These are phyloP conservation scores for Xanthoconium separans DNA, from an alignment of 1,284 basidiomycete genomes.

Conservation along the genomic window DNA sequence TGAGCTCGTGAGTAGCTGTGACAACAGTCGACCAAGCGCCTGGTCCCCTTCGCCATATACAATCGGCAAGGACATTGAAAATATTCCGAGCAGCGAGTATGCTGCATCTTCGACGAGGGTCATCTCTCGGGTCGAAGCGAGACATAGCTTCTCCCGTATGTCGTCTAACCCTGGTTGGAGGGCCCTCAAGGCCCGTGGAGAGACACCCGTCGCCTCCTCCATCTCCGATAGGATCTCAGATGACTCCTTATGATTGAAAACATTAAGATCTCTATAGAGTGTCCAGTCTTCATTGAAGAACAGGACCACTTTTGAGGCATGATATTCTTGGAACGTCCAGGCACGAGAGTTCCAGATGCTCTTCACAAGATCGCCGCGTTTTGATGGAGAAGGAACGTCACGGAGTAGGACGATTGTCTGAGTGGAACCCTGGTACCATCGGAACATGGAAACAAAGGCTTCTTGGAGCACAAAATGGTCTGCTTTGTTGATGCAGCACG, in stretches of 20 bases:
- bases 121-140: constrained; percentile 7
- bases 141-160: constrained; percentile 3
- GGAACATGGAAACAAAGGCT: constrained; percentile 6
- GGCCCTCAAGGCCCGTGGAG: neutral
- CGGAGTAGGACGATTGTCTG: constrained; percentile 3
- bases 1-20: constrained; percentile 4
- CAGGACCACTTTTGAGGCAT: neutral
- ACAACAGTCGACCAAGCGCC: constrained; percentile 5
- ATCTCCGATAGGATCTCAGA: constrained; percentile 1
- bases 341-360: constrained; percentile 6
- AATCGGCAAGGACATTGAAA: constrained; percentile 2
- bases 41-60: constrained; percentile 6
- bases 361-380: neutral
- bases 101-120: constrained; percentile 6
- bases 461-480: neutral
- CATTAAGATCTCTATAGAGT: neutral
- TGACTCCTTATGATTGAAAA: constrained; percentile 1
- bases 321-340: constrained; percentile 8
- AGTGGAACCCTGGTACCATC: constrained; percentile 4
- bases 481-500: constrained; percentile 3
- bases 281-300: constrained; percentile 10
- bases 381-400: neutral
- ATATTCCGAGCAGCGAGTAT: constrained; percentile 5
- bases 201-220: neutral
- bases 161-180: neutral